These are phyloP conservation scores for Irpex lacteus DNA, from an alignment of 1,284 basidiomycete genomes.

Conservation along the genomic window DNA sequence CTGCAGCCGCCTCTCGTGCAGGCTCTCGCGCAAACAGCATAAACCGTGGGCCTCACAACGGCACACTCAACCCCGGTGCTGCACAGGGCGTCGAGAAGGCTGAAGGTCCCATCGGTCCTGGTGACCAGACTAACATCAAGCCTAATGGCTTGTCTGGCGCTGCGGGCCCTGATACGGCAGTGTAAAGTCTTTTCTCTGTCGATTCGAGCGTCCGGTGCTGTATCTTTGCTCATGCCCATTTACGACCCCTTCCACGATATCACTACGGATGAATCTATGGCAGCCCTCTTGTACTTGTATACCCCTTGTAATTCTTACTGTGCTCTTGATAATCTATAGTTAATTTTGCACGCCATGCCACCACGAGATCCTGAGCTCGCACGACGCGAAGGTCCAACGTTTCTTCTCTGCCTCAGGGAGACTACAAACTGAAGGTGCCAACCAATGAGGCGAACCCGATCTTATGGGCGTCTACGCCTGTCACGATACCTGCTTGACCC, in stretches of 20 bases:
- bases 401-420: too few relatives aligned
- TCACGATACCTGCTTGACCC: neutral
- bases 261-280: neutral
- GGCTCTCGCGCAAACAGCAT: slow-evolving; percentile 14
- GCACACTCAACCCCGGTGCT: slow-evolving; percentile 8
- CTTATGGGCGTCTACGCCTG: neutral
- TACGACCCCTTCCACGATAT: neutral
- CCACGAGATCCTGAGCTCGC: too few relatives aligned
- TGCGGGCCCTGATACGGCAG: neutral
- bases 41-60: slow-evolving; percentile 9
- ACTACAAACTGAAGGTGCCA: too few relatives aligned
- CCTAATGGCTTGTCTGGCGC: neutral
- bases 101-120: slow-evolving; percentile 6
- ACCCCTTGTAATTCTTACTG: neutral
- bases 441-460: too few relatives aligned
- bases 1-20: slow-evolving; percentile 19
- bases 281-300: neutral
- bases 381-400: too few relatives aligned
- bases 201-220: neutral
- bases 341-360: too few relatives aligned
- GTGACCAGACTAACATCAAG: neutral
- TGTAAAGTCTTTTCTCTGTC: neutral
- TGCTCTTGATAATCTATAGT: too few relatives aligned
- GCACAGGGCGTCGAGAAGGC: slow-evolving; percentile 4
- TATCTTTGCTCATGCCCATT: neutral